Base-by-base conservation (phyloP, 2,329 filamentous ascomycete genomes). In the Penicillium decumbens region DNA sequence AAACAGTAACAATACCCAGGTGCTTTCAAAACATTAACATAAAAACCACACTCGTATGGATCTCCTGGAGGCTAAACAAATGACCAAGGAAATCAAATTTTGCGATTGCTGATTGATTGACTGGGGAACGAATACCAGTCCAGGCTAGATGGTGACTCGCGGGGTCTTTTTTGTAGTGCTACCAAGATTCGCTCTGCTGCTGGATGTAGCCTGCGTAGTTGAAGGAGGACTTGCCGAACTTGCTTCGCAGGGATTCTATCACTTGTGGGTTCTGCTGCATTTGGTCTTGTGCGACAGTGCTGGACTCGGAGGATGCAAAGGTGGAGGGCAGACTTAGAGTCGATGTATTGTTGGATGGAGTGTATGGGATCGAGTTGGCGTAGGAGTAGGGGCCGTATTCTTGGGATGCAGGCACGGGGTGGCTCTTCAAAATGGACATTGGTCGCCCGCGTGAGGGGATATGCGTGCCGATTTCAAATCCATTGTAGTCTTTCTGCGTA, bases 371-470 rank as follows among this genome's bases (percentile, higher is more conserved):
- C 12, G 65, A 52, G 30, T 58, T 48, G 18, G 60, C 62, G 41
- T 68, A 66, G 13, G 66, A 47, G 40, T 61, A 68, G 12, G 62
- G 51, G 37, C 68, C 64, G 54, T 72, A 71, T 27, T 69, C 66
- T 23, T 65, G 60, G 1, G 65, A 50, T n/a, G 64, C 58, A 13
- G 65, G 67, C 28, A 70, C 63, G 4, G 66, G 63, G n/a, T 63
- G 45, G 15, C 63, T 60, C 35, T 68, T 65, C 23, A 70, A 46
- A 4, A 60, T 49, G 1, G 65, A 51, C 30, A 70, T 59, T 15
- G 62, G 61, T 38, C 64, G 53, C 28, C 60, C 62, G 39, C 61
- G 58, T 9, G 55, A 33, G 40, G 61, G 56, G 35, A 66, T 51
- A 35, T 67, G 61, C 10, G 60, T 58, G 51, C 47, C 56, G 51